Evolutionary conservation across 1,139 yeast species (phyloP).

Genomic region (Yamadazyma oceani): DNA sequence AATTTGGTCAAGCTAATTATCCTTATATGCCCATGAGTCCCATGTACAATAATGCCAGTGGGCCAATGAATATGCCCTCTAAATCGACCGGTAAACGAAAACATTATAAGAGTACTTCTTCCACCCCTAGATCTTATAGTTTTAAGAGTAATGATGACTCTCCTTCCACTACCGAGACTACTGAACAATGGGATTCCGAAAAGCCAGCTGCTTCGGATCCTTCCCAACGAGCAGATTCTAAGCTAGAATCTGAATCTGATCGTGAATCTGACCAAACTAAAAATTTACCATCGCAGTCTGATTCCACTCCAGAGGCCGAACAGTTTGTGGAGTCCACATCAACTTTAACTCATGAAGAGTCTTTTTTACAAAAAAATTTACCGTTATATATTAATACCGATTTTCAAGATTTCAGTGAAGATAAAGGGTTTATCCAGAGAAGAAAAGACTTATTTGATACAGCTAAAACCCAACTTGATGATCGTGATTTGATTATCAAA

Average conservation of each 20-base stretch:
- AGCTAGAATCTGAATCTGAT: no score
- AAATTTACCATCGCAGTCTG: background rate
- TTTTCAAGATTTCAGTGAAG: slow-evolving; percentile 14
- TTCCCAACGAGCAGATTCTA: no score
- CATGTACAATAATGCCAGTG: slow-evolving; percentile 7
- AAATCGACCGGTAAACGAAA: slow-evolving; percentile 4
- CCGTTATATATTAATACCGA: slow-evolving; percentile 24
- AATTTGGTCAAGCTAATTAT: slow-evolving; percentile 7
- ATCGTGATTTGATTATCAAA: slow-evolving; percentile 9
- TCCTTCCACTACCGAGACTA: slow-evolving; percentile 1
- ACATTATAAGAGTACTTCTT: slow-evolving; percentile 7
- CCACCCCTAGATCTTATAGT: slow-evolving; percentile 6
- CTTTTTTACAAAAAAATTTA: slow-evolving; percentile 10
- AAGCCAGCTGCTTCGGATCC: background rate
- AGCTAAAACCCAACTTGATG: slow-evolving; percentile 8
- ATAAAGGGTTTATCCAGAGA: slow-evolving; percentile 2
- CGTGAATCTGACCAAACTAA: background rate
- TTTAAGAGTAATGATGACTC: slow-evolving; percentile 2
- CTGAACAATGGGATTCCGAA: slow-evolving; percentile 2
- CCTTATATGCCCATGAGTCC: slow-evolving; percentile 13
- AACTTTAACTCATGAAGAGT: background rate
- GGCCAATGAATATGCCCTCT: slow-evolving; percentile 1
- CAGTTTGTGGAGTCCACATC: no score
- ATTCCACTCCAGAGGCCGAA: background rate
- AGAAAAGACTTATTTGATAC: slow-evolving; percentile 14